Percentiles rank a stretch among this genome's conserved stretches.
phyloP scores from a whole-genome alignment of 2,329 filamentous ascomycete genomes.

The Talaromyces sp. region DNA sequence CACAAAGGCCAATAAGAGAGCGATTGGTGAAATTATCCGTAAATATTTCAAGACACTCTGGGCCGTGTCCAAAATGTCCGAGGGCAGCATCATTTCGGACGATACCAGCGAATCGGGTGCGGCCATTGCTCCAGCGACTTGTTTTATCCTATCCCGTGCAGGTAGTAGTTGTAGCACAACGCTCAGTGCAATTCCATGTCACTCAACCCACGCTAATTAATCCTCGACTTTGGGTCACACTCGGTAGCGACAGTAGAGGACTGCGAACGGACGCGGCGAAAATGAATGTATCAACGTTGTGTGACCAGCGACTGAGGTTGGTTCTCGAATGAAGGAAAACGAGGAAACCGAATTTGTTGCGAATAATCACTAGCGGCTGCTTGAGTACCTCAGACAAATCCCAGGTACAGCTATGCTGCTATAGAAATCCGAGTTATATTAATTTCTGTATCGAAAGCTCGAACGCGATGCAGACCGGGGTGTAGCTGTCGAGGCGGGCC shows the following conservation, averaged over 20 bases:
- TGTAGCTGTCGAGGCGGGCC: slow-evolving; percentile 24
- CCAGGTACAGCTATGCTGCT: background rate
- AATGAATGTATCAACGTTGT: slow-evolving; percentile 4
- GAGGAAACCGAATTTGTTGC: background rate
- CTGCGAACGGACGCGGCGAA: slow-evolving; percentile 1
- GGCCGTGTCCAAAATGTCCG: slow-evolving; percentile 47
- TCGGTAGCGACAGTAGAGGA: slow-evolving; percentile 20
- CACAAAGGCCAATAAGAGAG: slow-evolving; percentile 64
- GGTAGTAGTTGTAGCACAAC: slow-evolving; percentile 11
- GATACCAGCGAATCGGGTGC: slow-evolving; percentile 22
- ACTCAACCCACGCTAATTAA: slow-evolving; percentile 9
- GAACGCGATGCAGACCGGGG: slow-evolving; percentile 26
- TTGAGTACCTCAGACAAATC: background rate
- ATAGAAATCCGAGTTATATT: background rate
- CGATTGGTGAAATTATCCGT: slow-evolving; percentile 62
- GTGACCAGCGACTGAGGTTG: background rate
- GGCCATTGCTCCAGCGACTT: slow-evolving; percentile 20
- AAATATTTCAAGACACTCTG: slow-evolving; percentile 52
- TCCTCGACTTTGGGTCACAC: slow-evolving; percentile 6
- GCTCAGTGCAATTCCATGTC: slow-evolving; percentile 21
- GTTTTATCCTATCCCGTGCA: slow-evolving; percentile 17
- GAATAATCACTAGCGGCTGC: background rate
- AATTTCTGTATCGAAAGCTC: slow-evolving; percentile 16
- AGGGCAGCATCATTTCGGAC: slow-evolving; percentile 31
- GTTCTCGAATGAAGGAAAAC: background rate